Conservation (phyloP, 768 basidiomycete species). For the Clathrus columnatus region DNA sequence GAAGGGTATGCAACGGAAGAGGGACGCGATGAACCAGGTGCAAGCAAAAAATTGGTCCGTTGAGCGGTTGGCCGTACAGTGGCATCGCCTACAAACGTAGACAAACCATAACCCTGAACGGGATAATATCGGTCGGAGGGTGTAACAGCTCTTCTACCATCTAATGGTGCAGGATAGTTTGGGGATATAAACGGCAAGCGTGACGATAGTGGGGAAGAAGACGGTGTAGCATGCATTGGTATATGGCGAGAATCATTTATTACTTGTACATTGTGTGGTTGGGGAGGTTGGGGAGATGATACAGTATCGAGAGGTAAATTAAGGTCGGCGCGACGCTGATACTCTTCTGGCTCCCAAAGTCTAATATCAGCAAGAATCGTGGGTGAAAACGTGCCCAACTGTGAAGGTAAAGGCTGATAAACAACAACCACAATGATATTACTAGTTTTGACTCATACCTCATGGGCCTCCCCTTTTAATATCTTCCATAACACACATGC, state of each 20-base stretch:
- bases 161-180: too few species aligned
- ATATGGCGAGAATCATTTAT: too few species aligned
- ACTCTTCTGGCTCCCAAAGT: not conserved
- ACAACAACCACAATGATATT: not conserved
- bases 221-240: too few species aligned
- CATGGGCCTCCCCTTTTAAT: conserved; percentile 71
- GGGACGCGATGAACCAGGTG: not conserved
- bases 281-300: not conserved
- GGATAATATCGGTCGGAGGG: not conserved
- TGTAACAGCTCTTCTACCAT: too few species aligned
- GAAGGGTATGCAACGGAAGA: not conserved
- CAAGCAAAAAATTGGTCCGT: not conserved
- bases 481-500: conserved; percentile 88
- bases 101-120: not conserved
- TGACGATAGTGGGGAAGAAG: not conserved
- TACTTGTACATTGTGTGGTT: too few species aligned
- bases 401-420: conserved; percentile 10
- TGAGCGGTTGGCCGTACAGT: not conserved
- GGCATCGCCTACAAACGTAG: too few species aligned
- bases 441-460: conserved; percentile 38
- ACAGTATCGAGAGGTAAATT: not conserved
- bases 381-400: conserved; percentile 81
- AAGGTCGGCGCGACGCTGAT: not conserved
- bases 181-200: not conserved
- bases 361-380: conserved; percentile 16